Evolutionary conservation across 306 rosid species (phyloP).

Genomic region (Cucumis sativus): DNA sequence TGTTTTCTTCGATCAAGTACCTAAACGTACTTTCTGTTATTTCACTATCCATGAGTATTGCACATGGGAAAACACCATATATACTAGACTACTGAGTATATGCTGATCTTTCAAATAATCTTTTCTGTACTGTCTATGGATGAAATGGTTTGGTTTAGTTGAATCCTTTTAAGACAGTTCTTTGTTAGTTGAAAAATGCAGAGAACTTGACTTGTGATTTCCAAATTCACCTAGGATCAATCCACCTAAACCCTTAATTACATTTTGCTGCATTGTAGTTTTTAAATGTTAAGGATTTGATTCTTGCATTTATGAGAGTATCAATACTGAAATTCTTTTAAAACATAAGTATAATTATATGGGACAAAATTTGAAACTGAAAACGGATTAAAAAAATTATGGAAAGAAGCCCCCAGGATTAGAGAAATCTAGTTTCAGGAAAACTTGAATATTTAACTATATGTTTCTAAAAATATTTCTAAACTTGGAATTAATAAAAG

Average conservation of each 20-base stretch:
- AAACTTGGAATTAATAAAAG: neutral
- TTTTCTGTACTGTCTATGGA: neutral
- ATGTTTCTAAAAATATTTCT: neutral
- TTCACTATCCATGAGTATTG: neutral
- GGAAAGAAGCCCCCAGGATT: too few relatives aligned
- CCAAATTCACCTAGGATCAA: neutral
- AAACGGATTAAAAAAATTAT: too few relatives aligned
- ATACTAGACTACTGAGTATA: neutral
- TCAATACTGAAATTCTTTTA: neutral
- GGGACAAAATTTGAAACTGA: neutral
- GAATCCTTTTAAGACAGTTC: neutral
- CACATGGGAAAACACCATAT: neutral
- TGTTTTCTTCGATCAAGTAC: neutral
- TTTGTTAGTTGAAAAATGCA: neutral
- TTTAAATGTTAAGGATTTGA: neutral
- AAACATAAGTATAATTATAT: neutral
- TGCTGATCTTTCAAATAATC: neutral
- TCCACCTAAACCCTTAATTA: neutral
- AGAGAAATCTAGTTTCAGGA: neutral
- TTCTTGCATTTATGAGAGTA: neutral
- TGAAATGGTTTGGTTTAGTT: neutral
- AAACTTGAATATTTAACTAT: neutral
- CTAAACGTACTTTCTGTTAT: neutral
- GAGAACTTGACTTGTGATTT: neutral
- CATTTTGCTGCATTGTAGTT: neutral